Percentiles rank a stretch among this genome's conserved stretches.
Evolutionary conservation across 1,284 basidiomycete species (phyloP).

Genomic region (Ceratobasidium sp.): DNA sequence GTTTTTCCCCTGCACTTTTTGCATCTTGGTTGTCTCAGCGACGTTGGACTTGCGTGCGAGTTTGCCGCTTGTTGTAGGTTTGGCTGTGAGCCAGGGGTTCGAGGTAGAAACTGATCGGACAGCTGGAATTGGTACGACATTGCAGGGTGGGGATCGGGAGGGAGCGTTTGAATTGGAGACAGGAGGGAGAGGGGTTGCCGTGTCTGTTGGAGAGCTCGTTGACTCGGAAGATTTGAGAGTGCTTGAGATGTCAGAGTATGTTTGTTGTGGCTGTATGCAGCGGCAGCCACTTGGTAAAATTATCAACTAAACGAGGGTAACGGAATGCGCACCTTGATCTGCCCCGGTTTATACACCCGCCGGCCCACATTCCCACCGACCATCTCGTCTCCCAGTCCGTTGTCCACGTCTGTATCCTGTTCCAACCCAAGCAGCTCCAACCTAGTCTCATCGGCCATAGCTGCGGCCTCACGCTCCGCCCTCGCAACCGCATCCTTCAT

Average conservation of each 20-base stretch:
- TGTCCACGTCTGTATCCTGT: constrained; percentile 55
- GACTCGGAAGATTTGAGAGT: constrained; percentile 25
- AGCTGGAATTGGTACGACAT: neutral
- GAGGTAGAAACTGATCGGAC: neutral
- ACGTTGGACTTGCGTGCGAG: constrained; percentile 19
- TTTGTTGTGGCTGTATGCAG: constrained; percentile 11
- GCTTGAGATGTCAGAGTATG: constrained; percentile 28
- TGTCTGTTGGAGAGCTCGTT: constrained; percentile 14
- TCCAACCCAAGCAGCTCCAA: constrained; percentile 61
- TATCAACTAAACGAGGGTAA: neutral
- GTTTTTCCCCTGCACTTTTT: constrained; percentile 41
- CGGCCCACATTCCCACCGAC: constrained; percentile 20
- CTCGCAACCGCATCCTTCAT: constrained; percentile 88
- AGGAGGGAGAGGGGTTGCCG: constrained; percentile 1
- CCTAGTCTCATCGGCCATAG: constrained; percentile 72
- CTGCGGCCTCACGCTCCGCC: constrained; percentile 63
- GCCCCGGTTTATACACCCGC: constrained; percentile 30
- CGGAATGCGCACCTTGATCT: constrained; percentile 15
- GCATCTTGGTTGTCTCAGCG: constrained; percentile 37
- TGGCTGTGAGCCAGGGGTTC: constrained; percentile 21
- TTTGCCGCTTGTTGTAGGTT: neutral
- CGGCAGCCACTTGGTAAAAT: neutral
- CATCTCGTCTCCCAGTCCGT: constrained; percentile 27
- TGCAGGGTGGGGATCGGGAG: neutral
- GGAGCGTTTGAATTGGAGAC: neutral